A percentile compares a stretch with the other conserved stretches of the same genome.
These are phyloP conservation scores for Rhododendron vialii DNA, from an alignment of 148 eudicot species.

Conservation along the genomic window DNA sequence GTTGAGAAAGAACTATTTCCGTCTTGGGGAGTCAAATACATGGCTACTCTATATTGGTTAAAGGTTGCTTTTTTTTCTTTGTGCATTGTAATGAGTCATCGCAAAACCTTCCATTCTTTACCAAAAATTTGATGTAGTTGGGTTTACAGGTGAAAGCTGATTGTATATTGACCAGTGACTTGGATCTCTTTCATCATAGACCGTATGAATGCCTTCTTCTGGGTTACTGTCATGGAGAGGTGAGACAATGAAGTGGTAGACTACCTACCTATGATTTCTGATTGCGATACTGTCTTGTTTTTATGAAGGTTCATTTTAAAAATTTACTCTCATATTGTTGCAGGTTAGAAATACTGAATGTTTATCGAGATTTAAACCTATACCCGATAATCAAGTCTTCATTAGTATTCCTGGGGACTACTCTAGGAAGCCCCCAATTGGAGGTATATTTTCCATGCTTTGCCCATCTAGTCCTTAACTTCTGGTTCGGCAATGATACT, in stretches of 20 bases:
- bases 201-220: slow-evolving; percentile 96
- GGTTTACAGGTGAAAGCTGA: slow-evolving; percentile 70
- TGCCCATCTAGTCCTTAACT: background rate
- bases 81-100: background rate
- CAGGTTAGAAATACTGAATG: slow-evolving; percentile 43
- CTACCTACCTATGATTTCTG: background rate
- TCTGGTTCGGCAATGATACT: background rate
- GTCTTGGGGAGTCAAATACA: slow-evolving; percentile 79
- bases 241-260: slow-evolving; percentile 18
- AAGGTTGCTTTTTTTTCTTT: slow-evolving; percentile 41
- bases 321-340: slow-evolving; percentile 7
- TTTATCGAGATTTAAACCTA: slow-evolving; percentile 19
- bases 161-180: slow-evolving; percentile 71
- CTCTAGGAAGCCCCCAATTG: slow-evolving; percentile 93
- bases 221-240: slow-evolving; percentile 50
- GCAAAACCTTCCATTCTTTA: background rate
- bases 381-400: slow-evolving; percentile 58
- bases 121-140: background rate
- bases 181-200: slow-evolving; percentile 93
- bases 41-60: slow-evolving; percentile 78
- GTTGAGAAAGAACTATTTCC: slow-evolving; percentile 89
- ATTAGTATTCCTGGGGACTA: slow-evolving; percentile 89
- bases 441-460: slow-evolving; percentile 44
- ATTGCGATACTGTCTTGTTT: background rate
- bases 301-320: background rate